These are phyloP conservation scores for Cercospora janseana DNA, from an alignment of 2,329 filamentous ascomycete genomes.

Conservation along the genomic window DNA sequence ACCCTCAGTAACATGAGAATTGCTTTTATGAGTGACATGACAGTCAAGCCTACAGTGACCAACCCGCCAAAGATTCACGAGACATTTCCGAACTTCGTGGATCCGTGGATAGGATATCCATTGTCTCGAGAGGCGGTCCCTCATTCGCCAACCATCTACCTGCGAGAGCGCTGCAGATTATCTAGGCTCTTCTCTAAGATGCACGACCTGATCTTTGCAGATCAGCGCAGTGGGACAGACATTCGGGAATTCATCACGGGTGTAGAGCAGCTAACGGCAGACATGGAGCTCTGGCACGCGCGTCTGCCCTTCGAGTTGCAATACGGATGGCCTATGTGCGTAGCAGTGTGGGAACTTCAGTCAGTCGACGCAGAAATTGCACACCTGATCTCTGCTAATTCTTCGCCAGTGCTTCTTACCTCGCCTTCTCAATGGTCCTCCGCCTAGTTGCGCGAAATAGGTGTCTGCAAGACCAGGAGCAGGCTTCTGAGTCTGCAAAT, in stretches of 20 bases:
- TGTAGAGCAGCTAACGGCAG: not conserved
- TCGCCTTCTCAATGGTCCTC: not conserved
- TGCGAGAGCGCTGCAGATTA: constrained; percentile 16
- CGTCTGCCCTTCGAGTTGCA: constrained; percentile 17
- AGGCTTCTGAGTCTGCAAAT: not conserved
- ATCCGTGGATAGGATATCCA: constrained; percentile 12
- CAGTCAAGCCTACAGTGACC: not conserved
- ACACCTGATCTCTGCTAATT: not conserved
- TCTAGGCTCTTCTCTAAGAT: constrained; percentile 11
- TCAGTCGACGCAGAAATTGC: not conserved
- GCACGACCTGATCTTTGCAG: constrained; percentile 9
- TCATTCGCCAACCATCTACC: constrained; percentile 14
- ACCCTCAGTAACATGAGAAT: not conserved
- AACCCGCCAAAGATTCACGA: not conserved
- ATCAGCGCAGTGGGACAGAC: not conserved
- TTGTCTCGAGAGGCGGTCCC: not conserved
- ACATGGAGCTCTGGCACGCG: constrained; percentile 14
- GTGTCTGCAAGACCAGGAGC: not conserved
- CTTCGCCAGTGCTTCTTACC: not conserved
- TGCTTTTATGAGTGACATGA: constrained; percentile 1
- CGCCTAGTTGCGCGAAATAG: not conserved
- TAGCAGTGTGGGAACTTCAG: constrained; percentile 21
- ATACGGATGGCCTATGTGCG: constrained; percentile 21
- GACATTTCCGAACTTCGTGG: not conserved
- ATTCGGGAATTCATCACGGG: not conserved